Evolutionary conservation across 345 rosid species (phyloP), one percentile per base, ranked within the genome.

Genomic region (Turritis glabra): DNA sequence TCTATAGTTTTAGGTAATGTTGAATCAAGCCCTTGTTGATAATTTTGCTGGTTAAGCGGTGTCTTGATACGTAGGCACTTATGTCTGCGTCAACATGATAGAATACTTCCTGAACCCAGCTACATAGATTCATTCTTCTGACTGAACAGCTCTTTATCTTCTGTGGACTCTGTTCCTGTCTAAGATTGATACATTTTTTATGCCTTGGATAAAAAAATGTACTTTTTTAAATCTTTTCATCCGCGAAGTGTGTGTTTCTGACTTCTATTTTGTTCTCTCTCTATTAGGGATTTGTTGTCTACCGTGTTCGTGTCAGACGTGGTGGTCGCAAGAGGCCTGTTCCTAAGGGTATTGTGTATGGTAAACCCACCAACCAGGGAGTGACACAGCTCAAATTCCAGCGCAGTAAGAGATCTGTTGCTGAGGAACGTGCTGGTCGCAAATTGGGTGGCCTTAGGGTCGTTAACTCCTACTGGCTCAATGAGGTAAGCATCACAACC

Each of bases 251-350:
- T 29, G 3, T 26, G 21, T 17, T 68, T 8, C 48, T 43, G 47
- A 59, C 1, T 0, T 37, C 4, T 15, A n/a, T n/a, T 0, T 54
- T 56, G 17, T 10, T 51, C n/a, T 25, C 0, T 9, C 23, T 19
- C 1, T 25, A 1, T 0, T 8, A 90, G 96, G 96, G 96, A 15
- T 85, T 81, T 78, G 92, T 90, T 18, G 75, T 91, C 5, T 89
- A 91, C 76, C 92, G 97, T 61, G 88, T 87, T 13, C 92, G 97
- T 73, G 97, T 90, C 0, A 89, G 97, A 43, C 94, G 97, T 68
- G 97, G 97, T 55, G 97, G 97, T 22, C 83, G 96, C 56, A 90
- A 88, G 87, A 87, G 96, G 78, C 96, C 91, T 1, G 94, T 91
- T 58, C 85, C 94, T 5, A 90, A 88, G 83, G 96, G 93, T 86